phyloP scores from a whole-genome alignment of 352 stramenopile species.

The Plasmopara viticola region DNA sequence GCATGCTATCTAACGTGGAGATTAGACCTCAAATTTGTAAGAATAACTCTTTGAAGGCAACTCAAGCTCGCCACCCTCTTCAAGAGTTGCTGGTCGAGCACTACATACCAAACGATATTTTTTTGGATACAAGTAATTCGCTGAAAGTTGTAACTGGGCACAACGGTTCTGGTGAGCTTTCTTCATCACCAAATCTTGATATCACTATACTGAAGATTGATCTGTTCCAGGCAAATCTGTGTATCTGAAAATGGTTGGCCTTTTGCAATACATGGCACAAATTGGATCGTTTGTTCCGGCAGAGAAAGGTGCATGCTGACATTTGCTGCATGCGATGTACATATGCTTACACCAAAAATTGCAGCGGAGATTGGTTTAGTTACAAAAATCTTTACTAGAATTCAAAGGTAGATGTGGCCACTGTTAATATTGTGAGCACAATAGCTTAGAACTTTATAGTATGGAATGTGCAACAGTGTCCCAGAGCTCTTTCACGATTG shows the following conservation, averaged over 20 bases:
- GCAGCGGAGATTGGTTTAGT: constrained; percentile 70
- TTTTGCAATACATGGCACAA: constrained; percentile 82
- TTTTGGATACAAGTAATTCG: constrained; percentile 32
- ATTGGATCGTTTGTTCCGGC: constrained; percentile 79
- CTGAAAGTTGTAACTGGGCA: constrained; percentile 74
- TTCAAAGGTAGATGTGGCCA: constrained; percentile 50
- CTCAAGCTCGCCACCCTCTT: constrained; percentile 66
- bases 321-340: background rate
- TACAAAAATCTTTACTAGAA: constrained; percentile 71
- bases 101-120: constrained; percentile 79
- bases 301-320: constrained; percentile 37
- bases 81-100: constrained; percentile 79
- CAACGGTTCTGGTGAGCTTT: constrained; percentile 72
- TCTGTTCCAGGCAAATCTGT: constrained; percentile 69
- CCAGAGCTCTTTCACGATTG: constrained; percentile 85
- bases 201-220: background rate
- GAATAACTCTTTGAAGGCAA: constrained; percentile 41
- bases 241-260: constrained; percentile 78
- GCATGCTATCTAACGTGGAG: background rate
- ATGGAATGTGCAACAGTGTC: constrained; percentile 69
- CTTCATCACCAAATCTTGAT: background rate
- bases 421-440: background rate
- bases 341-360: constrained; percentile 5
- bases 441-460: constrained; percentile 24
- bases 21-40: constrained; percentile 43